phyloP scores from a whole-genome alignment of 495 filamentous ascomycete species.

The Penicillium salamii region DNA sequence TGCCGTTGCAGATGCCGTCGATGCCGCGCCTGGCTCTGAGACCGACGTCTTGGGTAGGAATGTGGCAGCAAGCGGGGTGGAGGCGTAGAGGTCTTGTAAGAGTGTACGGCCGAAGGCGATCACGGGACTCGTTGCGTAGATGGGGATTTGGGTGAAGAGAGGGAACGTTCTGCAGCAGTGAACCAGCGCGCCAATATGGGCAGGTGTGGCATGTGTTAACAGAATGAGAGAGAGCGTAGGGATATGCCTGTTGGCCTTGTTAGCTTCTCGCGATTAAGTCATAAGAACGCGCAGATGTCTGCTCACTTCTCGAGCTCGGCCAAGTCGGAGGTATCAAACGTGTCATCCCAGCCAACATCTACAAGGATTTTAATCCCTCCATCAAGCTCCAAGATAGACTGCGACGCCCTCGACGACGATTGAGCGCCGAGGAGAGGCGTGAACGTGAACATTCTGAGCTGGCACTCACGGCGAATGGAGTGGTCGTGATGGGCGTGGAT shows the following conservation, averaged over 20 bases:
- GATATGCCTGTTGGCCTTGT: constrained; percentile 61
- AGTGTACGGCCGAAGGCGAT: constrained; percentile 89
- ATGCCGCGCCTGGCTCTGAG: constrained; percentile 60
- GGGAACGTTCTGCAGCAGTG: constrained; percentile 98
- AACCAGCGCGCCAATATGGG: constrained; percentile 88
- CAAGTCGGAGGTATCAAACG: constrained; percentile 76
- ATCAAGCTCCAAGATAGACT: constrained; percentile 94
- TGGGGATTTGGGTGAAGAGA: constrained; percentile 86
- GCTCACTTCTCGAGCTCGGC: constrained; percentile 84
- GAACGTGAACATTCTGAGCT: constrained; percentile 82
- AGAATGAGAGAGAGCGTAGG: constrained; percentile 91
- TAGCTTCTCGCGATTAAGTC: constrained; percentile 10
- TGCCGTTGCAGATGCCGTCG: too few relatives aligned
- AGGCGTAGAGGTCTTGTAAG: constrained; percentile 88
- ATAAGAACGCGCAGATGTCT: not conserved
- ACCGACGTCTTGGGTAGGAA: constrained; percentile 68
- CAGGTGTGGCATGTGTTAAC: constrained; percentile 86
- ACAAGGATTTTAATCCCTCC: constrained; percentile 93
- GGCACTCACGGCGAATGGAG: constrained; percentile 9
- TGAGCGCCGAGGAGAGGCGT: constrained; percentile 89
- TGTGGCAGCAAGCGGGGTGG: constrained; percentile 80
- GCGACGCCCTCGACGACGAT: constrained; percentile 76
- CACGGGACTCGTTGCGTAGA: constrained; percentile 92
- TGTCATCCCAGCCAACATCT: constrained; percentile 94
- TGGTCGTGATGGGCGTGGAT: not conserved